Evolutionary conservation across 371 early-diverging fungal species (phyloP).

Genomic region (Syncephalastrum racemosum): DNA sequence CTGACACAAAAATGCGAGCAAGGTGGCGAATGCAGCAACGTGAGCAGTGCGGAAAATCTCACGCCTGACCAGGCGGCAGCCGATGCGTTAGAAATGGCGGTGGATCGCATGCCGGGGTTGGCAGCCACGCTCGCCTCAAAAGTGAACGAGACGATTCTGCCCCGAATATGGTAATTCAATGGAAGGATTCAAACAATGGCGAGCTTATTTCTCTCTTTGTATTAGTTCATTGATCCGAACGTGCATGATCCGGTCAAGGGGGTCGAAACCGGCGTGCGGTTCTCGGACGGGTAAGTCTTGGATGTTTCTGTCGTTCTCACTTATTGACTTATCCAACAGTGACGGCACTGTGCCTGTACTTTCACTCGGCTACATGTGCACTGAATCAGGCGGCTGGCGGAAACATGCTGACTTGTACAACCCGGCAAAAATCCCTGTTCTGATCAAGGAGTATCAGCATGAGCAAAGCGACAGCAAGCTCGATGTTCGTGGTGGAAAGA

Average conservation of each 20-base stretch:
- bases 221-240: conserved; percentile 45
- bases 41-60: neutral
- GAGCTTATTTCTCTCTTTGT: conserved; percentile 1
- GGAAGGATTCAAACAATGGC: neutral
- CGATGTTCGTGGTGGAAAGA: conserved; percentile 81
- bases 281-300: conserved; percentile 46
- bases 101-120: neutral
- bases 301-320: neutral
- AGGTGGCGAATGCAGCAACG: conserved; percentile 3
- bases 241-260: conserved; percentile 35
- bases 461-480: conserved; percentile 54
- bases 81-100: conserved; percentile 10
- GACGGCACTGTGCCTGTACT: conserved; percentile 93
- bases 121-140: conserved; percentile 7
- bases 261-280: conserved; percentile 57
- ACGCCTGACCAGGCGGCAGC: neutral
- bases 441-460: conserved; percentile 80
- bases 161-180: conserved; percentile 15
- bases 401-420: conserved; percentile 74
- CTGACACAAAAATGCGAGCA: conserved; percentile 3
- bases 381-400: conserved; percentile 80
- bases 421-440: conserved; percentile 74
- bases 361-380: conserved; percentile 91
- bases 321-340: conserved; percentile 40
- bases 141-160: conserved; percentile 8